These are phyloP conservation scores for Abortiporus biennis DNA, from an alignment of 1,284 basidiomycete species.

Conservation along the genomic window DNA sequence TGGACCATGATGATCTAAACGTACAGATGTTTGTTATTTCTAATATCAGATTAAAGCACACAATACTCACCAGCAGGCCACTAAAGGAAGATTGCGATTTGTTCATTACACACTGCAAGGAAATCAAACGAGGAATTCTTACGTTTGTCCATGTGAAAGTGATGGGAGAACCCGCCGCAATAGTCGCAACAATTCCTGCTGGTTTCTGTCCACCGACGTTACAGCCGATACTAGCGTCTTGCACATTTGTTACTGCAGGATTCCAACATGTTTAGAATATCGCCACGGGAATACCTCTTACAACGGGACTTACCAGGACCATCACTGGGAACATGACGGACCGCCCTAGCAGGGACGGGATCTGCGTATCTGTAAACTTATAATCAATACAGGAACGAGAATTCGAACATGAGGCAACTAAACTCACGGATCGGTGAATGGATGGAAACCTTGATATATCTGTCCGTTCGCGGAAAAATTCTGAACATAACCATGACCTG, in stretches of 20 bases:
- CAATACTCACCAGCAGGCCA: conserved; percentile 17
- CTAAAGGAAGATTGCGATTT: conserved; percentile 6
- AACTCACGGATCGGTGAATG: conserved; percentile 22
- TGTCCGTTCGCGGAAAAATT: conserved; percentile 16
- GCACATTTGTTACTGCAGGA: conserved; percentile 18
- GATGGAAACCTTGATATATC: conserved; percentile 22
- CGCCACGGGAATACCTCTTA: conserved; percentile 1
- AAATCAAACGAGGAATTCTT: conserved; percentile 7
- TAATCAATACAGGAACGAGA: not conserved
- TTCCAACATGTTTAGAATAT: not conserved
- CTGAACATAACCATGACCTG: conserved; percentile 23
- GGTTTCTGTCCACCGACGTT: conserved; percentile 24
- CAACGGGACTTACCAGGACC: conserved; percentile 21
- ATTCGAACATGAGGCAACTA: not conserved
- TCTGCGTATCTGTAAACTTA: conserved; percentile 12
- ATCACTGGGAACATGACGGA: conserved; percentile 26
- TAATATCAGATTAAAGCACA: not conserved
- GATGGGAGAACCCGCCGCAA: conserved; percentile 22
- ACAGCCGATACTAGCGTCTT: conserved; percentile 23
- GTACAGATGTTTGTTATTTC: conserved; percentile 1
- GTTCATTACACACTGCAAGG: not conserved
- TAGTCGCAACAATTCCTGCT: conserved; percentile 17
- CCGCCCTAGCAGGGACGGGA: conserved; percentile 18
- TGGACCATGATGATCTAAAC: conserved; percentile 26
- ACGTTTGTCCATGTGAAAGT: conserved; percentile 24